Evolutionary conservation across 495 filamentous ascomycete species (phyloP), one percentile per base, ranked within the genome.

Genomic region (Paragyromitra xinjiangensis): DNA sequence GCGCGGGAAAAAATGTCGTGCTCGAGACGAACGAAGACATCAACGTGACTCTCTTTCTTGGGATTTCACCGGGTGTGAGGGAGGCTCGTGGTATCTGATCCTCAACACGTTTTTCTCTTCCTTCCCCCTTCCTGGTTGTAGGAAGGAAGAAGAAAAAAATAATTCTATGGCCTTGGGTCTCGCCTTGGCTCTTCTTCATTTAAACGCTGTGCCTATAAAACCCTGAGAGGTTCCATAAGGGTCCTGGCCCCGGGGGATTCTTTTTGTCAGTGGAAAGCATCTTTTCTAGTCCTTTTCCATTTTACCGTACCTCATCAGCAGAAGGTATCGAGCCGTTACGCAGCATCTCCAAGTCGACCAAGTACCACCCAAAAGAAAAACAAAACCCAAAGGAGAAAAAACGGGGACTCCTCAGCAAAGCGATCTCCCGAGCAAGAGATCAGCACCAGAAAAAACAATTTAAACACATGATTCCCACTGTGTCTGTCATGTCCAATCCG

Each of bases 401-500:
- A 24, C 48, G 40, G 22, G 22, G 11, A 48, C 26, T 61, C 39
- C 59, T 42, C n/a, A 63, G 37, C 19, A 63, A 40, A 48, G 40
- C 64, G 44, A 40, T 64, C 65, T 48, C 56, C 34, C 16, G 16
- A 44, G 8, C 29, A 56, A 39, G 42, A 40, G 51, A 73, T 48
- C 44, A 64, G 29, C 55, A 8, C 37, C 2, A 14, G 26, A 64
- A 61, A 50, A 2, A 48, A 40, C 16, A n/a, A 11, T 12, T 22
- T 6, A 55, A 40, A 55, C 40, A 70, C 56, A 77, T 67, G 69
- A 65, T 77, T 37, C 74, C 74, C n/a, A 77, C 62, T 2, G 53
- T 73, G 16, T 61, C 74, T 14, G 69, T 62, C 29, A 34, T 73
- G 61, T 64, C 74, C 61, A 71, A 65, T 72, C 45, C 73, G 37